Evolutionary conservation across 345 rosid species (phyloP), one percentile per base, ranked within the genome.

Genomic region (Populus pruinosa): DNA sequence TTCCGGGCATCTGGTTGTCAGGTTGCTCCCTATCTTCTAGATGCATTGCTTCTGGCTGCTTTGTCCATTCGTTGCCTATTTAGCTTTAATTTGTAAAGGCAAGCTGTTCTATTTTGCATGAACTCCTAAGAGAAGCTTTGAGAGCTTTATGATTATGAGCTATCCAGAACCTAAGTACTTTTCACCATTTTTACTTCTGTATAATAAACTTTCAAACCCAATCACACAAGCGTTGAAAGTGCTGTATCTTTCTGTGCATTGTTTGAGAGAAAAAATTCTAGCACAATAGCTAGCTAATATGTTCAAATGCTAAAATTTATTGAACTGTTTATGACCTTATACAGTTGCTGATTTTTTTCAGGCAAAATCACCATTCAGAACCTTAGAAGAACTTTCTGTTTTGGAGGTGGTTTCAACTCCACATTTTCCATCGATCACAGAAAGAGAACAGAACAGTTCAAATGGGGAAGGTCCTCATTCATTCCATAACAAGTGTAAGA

Each of bases 1-100:
- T 95, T 95, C 88, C 86, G 98, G 86, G 97, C 98, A 74, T 38
- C 93, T 80, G 92, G 96, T 85, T 93, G 99, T 83, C 96, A 92
- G 96, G 98, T 89, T 82, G 70, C 83, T 68, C 67, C 55, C 77
- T 64, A 27, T 73, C 71, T 73, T 59, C 35, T 69, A 29, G n/a
- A 38, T 11, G 12, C 27, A 39, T 7, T 77, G 4, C 16, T 66
- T 76, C 39, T n/a, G 10, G 18, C 9, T 2, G 5, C 11, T 27
- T 65, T 53, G 8, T 47, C 0, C 13, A 20, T 38, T 49, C 35
- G 21, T 21, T 65, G 18, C 8, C 18, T 3, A 25, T 55, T 27
- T 65, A 13, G 31, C 53, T 73, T 17, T 38, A 56, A 7, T 56
- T 4, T 49, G 73, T 14, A 43, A 21, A 70, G 8, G 25, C 36